phyloP scores from a whole-genome alignment of 139 green algal genomes.

The Chlorella ohadii region DNA sequence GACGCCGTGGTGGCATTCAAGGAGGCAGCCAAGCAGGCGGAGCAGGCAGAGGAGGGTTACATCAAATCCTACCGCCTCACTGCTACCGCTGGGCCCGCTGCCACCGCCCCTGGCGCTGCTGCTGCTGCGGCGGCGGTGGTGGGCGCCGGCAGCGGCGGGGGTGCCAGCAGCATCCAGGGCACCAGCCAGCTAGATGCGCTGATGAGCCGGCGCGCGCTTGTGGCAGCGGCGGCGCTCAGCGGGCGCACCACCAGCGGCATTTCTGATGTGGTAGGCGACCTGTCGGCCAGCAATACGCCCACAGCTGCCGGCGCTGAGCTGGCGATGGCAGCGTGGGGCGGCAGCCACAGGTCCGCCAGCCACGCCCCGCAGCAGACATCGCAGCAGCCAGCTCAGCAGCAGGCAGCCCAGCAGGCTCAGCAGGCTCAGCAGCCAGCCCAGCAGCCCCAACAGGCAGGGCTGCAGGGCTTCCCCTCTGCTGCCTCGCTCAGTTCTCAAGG shows the following conservation, averaged over 20 bases:
- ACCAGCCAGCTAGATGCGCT: not conserved
- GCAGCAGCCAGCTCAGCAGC: not conserved
- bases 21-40: constrained; percentile 8
- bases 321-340: not conserved
- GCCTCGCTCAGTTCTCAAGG: too few species aligned
- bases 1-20: constrained; percentile 23
- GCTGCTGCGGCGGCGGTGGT: not conserved
- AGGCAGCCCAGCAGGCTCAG: not conserved
- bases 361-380: not conserved
- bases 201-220: constrained; percentile 7
- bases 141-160: not conserved
- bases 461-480: too few species aligned
- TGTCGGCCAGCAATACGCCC: not conserved
- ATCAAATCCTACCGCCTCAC: constrained; percentile 9
- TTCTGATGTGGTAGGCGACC: not conserved
- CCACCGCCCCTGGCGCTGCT: not conserved
- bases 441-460: not conserved
- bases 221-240: constrained; percentile 15
- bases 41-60: not conserved
- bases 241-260: constrained; percentile 19
- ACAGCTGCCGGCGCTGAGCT: not conserved
- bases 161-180: not conserved
- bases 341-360: not conserved
- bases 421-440: not conserved
- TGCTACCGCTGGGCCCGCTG: not conserved